Percentiles rank a stretch among this genome's conserved stretches.
These are phyloP conservation scores for Ascosphaera pollenicola DNA, from an alignment of 2,329 filamentous ascomycete species.

Conservation along the genomic window DNA sequence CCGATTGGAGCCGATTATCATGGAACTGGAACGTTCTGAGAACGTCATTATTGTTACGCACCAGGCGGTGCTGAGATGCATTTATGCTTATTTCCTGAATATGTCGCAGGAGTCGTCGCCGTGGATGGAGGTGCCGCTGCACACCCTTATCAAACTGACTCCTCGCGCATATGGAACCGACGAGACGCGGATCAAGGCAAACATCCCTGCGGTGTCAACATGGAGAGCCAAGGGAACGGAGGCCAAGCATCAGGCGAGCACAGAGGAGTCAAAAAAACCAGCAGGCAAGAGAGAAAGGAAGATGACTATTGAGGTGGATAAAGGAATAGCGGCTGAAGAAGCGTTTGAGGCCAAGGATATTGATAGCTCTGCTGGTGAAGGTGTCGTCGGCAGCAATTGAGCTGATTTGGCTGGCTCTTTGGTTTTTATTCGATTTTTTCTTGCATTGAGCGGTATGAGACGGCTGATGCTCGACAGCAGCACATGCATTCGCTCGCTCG, in stretches of 20 bases:
- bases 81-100: constrained; percentile 99
- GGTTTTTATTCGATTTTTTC: no score
- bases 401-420: no score
- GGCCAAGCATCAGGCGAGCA: constrained; percentile 50
- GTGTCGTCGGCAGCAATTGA: background rate
- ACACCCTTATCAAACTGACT: constrained; percentile 90
- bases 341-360: background rate
- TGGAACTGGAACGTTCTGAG: constrained; percentile 91
- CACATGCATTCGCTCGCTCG: no score
- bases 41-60: constrained; percentile 97
- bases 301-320: background rate
- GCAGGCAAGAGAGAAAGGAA: constrained; percentile 7
- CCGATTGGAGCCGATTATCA: constrained; percentile 94
- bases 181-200: constrained; percentile 66
- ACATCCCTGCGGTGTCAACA: constrained; percentile 89
- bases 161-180: constrained; percentile 86
- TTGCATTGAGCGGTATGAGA: no score
- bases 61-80: constrained; percentile 87
- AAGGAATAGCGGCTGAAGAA: background rate
- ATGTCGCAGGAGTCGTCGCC: constrained; percentile 79
- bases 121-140: constrained; percentile 96
- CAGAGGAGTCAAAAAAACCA: constrained; percentile 6
- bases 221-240: constrained; percentile 88
- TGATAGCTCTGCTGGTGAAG: background rate
- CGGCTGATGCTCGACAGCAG: no score